Conservation (phyloP, 2,329 filamentous ascomycete genomes). For the Grosmannia huntii region DNA sequence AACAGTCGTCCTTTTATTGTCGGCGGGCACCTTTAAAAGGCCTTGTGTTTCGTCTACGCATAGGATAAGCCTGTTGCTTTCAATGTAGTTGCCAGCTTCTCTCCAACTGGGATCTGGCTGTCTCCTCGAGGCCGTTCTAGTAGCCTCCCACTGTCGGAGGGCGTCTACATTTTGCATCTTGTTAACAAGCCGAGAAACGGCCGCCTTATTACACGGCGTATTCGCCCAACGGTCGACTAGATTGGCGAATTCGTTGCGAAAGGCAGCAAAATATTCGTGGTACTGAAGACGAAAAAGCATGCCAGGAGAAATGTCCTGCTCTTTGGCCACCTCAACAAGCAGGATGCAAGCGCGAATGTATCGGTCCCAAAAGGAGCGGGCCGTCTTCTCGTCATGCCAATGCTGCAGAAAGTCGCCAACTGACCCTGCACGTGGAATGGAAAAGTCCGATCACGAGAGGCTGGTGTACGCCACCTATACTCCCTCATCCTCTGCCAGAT, state of each 20-base stretch:
- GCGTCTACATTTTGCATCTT: background rate
- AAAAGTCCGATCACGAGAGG: background rate
- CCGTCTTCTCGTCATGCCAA: background rate
- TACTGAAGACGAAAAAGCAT: slow-evolving; percentile 1
- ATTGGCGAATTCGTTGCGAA: background rate
- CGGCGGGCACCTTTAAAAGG: background rate
- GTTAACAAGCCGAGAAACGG: background rate
- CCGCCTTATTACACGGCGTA: background rate
- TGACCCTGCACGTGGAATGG: background rate
- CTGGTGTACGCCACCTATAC: slow-evolving; percentile 1
- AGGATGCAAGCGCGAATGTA: background rate
- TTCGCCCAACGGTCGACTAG: background rate
- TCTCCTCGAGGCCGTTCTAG: background rate
- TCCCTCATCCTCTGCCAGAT: background rate
- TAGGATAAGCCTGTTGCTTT: background rate
- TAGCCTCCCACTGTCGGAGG: background rate
- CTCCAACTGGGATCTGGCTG: background rate
- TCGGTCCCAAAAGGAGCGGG: background rate
- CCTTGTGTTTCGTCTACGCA: slow-evolving; percentile 1
- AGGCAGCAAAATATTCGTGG: background rate
- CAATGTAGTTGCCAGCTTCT: background rate
- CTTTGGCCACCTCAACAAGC: background rate
- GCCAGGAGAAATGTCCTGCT: background rate
- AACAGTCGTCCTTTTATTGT: background rate
- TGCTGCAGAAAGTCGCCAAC: background rate